These are phyloP conservation scores for Cordyceps cateniannulata DNA, from an alignment of 2,329 filamentous ascomycete species.

Conservation along the genomic window DNA sequence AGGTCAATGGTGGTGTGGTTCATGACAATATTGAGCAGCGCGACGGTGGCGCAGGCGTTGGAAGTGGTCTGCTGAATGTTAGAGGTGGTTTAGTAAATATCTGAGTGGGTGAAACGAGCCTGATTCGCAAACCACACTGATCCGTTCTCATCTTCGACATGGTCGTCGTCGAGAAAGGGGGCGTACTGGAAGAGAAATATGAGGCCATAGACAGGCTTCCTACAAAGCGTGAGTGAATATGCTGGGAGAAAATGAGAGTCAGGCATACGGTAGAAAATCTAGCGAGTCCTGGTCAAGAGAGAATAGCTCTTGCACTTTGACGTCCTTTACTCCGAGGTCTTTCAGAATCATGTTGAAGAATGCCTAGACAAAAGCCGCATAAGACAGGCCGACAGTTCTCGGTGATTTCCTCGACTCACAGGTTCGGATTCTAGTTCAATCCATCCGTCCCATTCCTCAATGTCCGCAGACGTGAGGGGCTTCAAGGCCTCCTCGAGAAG, in stretches of 20 bases:
- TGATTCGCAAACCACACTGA: slow-evolving; percentile 93
- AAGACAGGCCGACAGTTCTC: not conserved
- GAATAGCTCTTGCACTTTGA: slow-evolving; percentile 72
- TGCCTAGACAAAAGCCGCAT: slow-evolving; percentile 41
- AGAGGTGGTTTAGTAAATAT: slow-evolving; percentile 12
- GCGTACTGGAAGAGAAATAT: slow-evolving; percentile 79
- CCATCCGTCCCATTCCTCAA: slow-evolving; percentile 63
- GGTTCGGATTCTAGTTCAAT: slow-evolving; percentile 87
- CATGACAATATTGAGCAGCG: slow-evolving; percentile 88
- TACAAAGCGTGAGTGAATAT: slow-evolving; percentile 25
- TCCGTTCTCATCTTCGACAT: slow-evolving; percentile 46
- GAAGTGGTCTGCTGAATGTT: slow-evolving; percentile 53
- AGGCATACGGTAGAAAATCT: slow-evolving; percentile 52
- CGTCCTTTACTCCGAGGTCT: slow-evolving; percentile 67
- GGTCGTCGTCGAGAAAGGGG: slow-evolving; percentile 43
- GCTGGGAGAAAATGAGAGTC: not conserved
- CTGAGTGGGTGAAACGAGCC: slow-evolving; percentile 34
- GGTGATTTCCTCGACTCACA: slow-evolving; percentile 39
- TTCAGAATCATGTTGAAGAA: slow-evolving; percentile 82
- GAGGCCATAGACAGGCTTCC: slow-evolving; percentile 72
- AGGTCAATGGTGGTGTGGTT: slow-evolving; percentile 64
- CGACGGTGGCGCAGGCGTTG: slow-evolving; percentile 89
- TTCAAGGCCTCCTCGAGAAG: slow-evolving; percentile 40
- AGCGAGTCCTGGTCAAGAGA: slow-evolving; percentile 62
- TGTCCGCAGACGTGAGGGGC: slow-evolving; percentile 45